Evolutionary conservation across 78 protist species (phyloP), one percentile per base, ranked within the genome.

Genomic region (Isochrysis galbana): DNA sequence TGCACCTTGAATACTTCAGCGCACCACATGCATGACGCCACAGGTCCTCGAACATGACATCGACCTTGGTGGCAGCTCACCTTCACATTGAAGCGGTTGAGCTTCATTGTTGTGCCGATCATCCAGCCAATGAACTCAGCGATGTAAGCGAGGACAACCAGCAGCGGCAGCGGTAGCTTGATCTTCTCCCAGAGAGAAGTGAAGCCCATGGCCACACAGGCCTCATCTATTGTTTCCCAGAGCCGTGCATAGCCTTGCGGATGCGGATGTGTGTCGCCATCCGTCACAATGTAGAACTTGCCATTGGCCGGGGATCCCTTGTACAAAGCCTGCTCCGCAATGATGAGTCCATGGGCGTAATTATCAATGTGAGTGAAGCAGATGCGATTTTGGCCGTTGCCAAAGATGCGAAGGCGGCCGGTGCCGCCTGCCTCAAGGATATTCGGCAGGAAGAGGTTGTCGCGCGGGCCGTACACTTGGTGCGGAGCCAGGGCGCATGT

Each of bases 401-500:
- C 97, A 72, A 96, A 93, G 88, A 96, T 46, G 74, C 96, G 92
- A 67, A 96, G 91, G 55, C 91, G 25, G 91, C 94, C 94, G 26
- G 67, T 93, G 69, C 93, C 89, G 0, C 95, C 94, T 3, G 95
- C 92, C 54, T 92, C 94, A n/a, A 96, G 93, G 17, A 93, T 34
- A 91, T 93, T 93, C 55, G 97, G 95, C 77, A 96, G 25, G 90
- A 96, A 94, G 69, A 94, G 96, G 54, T 55, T 82, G 80, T 96
- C 97, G 36, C 96, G 82, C 0, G 97, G 97, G 5, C 97, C 97
- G 61, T 94, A 96, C 26, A 96, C 95, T 82, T 93, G 91, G n/a
- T n/a, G n/a, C n/a, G n/a, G n/a, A n/a, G 91, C 48, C 87, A 94
- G 69, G 39, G 61, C 78, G 78, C 11, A 17, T 2, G 42, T 39